A percentile compares a stretch with the other conserved stretches of the same genome.
Evolutionary conservation across 257 asterid species (phyloP).

Genomic region (Plantago ovata): DNA sequence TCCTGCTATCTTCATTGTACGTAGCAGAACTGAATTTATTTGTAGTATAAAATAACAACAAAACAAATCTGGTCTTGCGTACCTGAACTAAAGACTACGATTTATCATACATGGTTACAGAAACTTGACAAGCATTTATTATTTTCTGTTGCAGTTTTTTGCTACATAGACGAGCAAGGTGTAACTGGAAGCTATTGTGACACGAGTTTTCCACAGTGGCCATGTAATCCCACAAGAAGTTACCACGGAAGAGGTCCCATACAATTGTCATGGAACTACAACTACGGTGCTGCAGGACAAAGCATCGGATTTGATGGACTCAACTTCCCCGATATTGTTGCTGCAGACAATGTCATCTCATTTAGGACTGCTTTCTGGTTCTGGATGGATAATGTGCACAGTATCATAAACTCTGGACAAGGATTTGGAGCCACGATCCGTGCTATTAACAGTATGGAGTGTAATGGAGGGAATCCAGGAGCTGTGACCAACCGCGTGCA

Average conservation of each 20-base stretch:
- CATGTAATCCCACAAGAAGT: slow-evolving; percentile 21
- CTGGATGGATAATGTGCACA: slow-evolving; percentile 36
- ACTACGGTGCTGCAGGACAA: too few species aligned
- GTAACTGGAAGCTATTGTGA: slow-evolving; percentile 30
- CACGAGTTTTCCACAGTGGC: slow-evolving; percentile 20
- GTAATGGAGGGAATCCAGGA: slow-evolving; percentile 1
- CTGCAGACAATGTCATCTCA: slow-evolving; percentile 23
- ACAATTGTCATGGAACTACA: too few species aligned
- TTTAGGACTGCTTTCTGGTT: slow-evolving; percentile 38
- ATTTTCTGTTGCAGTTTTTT: too few species aligned
- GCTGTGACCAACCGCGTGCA: slow-evolving; percentile 3
- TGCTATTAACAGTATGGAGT: slow-evolving; percentile 30
- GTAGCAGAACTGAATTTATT: too few species aligned
- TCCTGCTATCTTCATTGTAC: too few species aligned
- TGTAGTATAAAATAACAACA: too few species aligned
- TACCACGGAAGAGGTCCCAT: slow-evolving; percentile 41
- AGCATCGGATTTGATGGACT: too few species aligned
- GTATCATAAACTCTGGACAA: slow-evolving; percentile 25
- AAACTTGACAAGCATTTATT: background rate
- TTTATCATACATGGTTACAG: too few species aligned
- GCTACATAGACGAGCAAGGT: background rate
- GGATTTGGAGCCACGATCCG: too few species aligned
- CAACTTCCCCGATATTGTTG: slow-evolving; percentile 38
- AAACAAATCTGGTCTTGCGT: too few species aligned
- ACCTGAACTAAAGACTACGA: too few species aligned